Evolutionary conservation across 768 basidiomycete genomes (phyloP).

Genomic region (Russula compacta): DNA sequence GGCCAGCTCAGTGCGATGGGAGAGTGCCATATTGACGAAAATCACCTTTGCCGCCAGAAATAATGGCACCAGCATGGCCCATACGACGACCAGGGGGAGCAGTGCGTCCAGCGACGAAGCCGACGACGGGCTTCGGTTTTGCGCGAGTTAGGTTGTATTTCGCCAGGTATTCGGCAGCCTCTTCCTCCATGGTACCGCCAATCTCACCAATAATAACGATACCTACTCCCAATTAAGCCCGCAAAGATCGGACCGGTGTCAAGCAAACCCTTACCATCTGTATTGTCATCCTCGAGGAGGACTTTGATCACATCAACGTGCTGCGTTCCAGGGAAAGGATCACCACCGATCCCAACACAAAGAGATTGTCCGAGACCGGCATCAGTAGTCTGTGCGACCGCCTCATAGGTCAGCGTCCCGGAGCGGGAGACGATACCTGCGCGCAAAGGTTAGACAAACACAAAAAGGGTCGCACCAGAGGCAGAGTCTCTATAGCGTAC

Average conservation of each 20-base stretch:
- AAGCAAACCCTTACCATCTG: constrained; percentile 56
- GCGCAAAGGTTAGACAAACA: not conserved
- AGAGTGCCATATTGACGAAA: not conserved
- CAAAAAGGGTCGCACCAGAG: not conserved
- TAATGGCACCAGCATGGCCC: constrained; percentile 98
- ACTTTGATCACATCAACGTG: constrained; percentile 95
- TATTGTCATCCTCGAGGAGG: constrained; percentile 89
- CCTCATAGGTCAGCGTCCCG: constrained; percentile 96
- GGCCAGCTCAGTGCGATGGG: not conserved
- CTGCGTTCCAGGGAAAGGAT: constrained; percentile 93
- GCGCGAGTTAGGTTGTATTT: constrained; percentile 82
- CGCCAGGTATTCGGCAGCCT: constrained; percentile 93
- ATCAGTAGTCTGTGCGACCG: constrained; percentile 93
- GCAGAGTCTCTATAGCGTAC: constrained; percentile 33
- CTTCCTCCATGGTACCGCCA: constrained; percentile 98
- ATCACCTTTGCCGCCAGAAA: constrained; percentile 90
- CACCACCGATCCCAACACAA: constrained; percentile 95
- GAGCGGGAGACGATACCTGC: constrained; percentile 91
- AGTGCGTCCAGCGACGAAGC: constrained; percentile 96
- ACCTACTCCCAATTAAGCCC: constrained; percentile 36
- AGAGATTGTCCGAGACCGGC: constrained; percentile 95
- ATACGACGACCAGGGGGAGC: constrained; percentile 97
- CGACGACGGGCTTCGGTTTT: constrained; percentile 91
- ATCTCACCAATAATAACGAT: constrained; percentile 99
- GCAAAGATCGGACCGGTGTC: not conserved